These are phyloP conservation scores for Tanacetum coccineum DNA, from an alignment of 129 eudicot genomes.

Conservation along the genomic window DNA sequence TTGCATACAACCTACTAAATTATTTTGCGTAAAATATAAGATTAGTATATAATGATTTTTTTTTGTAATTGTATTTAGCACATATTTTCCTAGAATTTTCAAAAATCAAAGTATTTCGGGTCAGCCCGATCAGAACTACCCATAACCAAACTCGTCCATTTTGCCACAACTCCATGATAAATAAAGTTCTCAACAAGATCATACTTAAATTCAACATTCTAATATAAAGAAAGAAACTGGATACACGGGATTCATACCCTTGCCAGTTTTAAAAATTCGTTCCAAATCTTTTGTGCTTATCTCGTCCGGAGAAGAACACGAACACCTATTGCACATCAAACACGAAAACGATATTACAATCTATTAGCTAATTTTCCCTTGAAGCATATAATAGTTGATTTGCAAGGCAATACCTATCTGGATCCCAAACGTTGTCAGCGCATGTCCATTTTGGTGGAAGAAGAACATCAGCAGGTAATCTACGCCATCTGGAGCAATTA, in stretches of 20 bases:
- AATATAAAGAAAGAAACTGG: not conserved
- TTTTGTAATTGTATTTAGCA: too few species aligned
- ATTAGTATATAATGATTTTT: too few species aligned
- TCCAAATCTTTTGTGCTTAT: slow-evolving; percentile 60
- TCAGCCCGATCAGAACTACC: too few species aligned
- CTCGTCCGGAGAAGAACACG: slow-evolving; percentile 80
- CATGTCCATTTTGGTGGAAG: slow-evolving; percentile 94
- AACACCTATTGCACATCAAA: slow-evolving; percentile 43
- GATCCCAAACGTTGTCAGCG: slow-evolving; percentile 78
- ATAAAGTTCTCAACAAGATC: not conserved
- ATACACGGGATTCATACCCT: slow-evolving; percentile 36
- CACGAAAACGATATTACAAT: not conserved
- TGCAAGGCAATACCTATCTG: slow-evolving; percentile 45
- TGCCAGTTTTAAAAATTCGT: slow-evolving; percentile 37
- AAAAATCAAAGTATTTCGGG: too few species aligned
- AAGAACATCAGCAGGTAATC: slow-evolving; percentile 67
- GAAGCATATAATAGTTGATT: not conserved
- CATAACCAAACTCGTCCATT: not conserved
- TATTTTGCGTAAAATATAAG: not conserved
- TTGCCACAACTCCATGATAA: not conserved
- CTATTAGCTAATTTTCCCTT: not conserved
- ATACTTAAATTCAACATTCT: not conserved
- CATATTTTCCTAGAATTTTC: too few species aligned
- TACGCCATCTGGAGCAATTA: slow-evolving; percentile 81
- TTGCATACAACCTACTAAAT: too few species aligned